Evolutionary conservation across 73 alveolate species (phyloP).

Genomic region (Paramecium caudatum): DNA sequence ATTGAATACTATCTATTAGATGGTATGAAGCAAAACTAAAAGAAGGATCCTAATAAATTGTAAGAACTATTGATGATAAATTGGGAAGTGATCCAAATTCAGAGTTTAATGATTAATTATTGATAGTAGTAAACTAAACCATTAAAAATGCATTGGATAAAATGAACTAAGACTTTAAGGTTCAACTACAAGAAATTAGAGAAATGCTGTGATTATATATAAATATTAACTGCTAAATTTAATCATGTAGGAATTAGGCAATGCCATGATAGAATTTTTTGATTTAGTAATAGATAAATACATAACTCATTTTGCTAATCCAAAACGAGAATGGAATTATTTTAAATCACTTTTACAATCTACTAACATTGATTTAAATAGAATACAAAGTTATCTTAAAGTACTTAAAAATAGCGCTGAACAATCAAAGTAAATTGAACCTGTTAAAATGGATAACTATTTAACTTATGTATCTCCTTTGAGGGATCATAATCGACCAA

Average conservation of each 20-base stretch:
- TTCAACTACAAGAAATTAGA: conserved; percentile 4
- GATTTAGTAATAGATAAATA: conserved; percentile 56
- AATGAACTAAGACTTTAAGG: conserved; percentile 50
- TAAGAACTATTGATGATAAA: conserved; percentile 61
- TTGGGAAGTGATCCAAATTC: conserved; percentile 53
- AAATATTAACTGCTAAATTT: conserved; percentile 54
- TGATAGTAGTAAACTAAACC: conserved; percentile 28
- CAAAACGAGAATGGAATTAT: conserved; percentile 57
- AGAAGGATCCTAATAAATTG: conserved; percentile 71
- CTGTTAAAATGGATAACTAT: not conserved
- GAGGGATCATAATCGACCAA: conserved; percentile 59
- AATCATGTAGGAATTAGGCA: conserved; percentile 47
- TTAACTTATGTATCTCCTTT: conserved; percentile 36
- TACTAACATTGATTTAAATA: conserved; percentile 1
- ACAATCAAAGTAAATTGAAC: conserved; percentile 21
- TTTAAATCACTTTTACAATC: conserved; percentile 34
- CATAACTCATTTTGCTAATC: conserved; percentile 37
- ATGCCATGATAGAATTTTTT: conserved; percentile 35
- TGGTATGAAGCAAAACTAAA: conserved; percentile 75
- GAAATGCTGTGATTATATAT: conserved; percentile 49
- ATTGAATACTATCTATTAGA: not conserved
- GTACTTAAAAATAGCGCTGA: conserved; percentile 54
- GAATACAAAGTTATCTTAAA: conserved; percentile 63
- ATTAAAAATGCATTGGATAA: conserved; percentile 11
- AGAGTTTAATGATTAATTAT: conserved; percentile 42